phyloP scores from a whole-genome alignment of 2,329 filamentous ascomycete genomes.

The Chalara sp. region DNA sequence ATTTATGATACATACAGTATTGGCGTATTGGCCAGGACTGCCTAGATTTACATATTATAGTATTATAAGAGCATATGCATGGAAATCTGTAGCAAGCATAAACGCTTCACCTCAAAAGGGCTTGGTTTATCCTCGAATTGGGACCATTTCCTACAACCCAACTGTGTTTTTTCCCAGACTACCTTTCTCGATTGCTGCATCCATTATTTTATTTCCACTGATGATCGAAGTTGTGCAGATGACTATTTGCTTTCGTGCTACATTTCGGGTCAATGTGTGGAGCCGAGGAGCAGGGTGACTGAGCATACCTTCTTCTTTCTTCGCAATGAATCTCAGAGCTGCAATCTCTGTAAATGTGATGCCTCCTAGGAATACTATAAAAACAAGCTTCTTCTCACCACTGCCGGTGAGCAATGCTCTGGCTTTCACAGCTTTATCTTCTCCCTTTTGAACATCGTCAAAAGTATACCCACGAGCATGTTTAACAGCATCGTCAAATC shows the following conservation, averaged over 20 bases:
- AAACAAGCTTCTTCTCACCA: constrained; percentile 73
- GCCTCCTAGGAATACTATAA: constrained; percentile 97
- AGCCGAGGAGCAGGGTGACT: background rate
- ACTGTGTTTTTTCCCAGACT: constrained; percentile 17
- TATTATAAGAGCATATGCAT: no score
- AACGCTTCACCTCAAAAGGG: background rate
- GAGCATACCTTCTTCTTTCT: constrained; percentile 63
- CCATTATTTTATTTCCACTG: constrained; percentile 84
- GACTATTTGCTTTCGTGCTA: constrained; percentile 72
- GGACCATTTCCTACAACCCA: no score
- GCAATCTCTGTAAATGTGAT: constrained; percentile 96
- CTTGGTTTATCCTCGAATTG: background rate
- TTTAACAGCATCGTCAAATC: constrained; percentile 88
- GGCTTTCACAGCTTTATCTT: constrained; percentile 87
- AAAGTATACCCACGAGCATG: constrained; percentile 84
- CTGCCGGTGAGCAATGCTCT: constrained; percentile 73
- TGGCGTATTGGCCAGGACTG: no score
- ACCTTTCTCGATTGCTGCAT: constrained; percentile 67
- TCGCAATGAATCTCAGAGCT: constrained; percentile 82
- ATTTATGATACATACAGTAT: no score
- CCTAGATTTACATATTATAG: background rate
- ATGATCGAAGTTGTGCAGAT: constrained; percentile 91
- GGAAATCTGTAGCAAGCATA: background rate
- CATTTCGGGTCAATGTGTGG: constrained; percentile 7
- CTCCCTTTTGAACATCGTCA: constrained; percentile 84